Percentiles rank a stretch among this genome's conserved stretches.
Evolutionary conservation across 257 asterid species (phyloP).

Genomic region (Gentiana straminea): DNA sequence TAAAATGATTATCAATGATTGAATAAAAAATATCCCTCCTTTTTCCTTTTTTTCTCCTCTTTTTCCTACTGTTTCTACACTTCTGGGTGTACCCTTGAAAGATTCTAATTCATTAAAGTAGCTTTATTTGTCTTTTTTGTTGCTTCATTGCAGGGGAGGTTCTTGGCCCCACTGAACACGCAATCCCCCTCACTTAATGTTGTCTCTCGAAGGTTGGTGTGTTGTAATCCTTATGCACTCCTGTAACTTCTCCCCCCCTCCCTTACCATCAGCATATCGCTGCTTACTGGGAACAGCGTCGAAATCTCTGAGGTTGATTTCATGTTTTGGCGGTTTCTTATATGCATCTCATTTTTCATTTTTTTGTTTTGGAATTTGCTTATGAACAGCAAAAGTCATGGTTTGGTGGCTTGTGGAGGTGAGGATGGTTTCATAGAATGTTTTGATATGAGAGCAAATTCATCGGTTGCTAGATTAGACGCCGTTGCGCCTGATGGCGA

Average conservation of each 20-base stretch:
- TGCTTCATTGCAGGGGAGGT: slow-evolving; percentile 60
- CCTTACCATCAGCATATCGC: too few species aligned
- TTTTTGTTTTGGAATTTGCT: slow-evolving; percentile 1
- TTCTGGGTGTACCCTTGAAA: too few species aligned
- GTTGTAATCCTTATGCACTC: slow-evolving; percentile 12
- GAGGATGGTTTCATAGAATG: slow-evolving; percentile 95
- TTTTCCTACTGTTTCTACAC: too few species aligned
- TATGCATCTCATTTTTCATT: background rate
- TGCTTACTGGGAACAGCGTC: background rate
- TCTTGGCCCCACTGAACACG: slow-evolving; percentile 71
- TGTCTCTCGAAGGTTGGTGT: slow-evolving; percentile 65
- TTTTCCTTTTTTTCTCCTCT: too few species aligned
- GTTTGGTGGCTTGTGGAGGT: slow-evolving; percentile 90
- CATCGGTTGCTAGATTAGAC: slow-evolving; percentile 78
- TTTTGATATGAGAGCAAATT: slow-evolving; percentile 81
- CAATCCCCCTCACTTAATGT: slow-evolving; percentile 91
- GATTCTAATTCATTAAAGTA: too few species aligned
- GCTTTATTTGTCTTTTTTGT: too few species aligned
- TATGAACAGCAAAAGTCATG: slow-evolving; percentile 61
- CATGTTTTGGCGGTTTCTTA: slow-evolving; percentile 1
- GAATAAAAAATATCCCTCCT: too few species aligned
- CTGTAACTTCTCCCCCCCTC: too few species aligned
- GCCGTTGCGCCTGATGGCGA: slow-evolving; percentile 59
- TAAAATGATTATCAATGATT: too few species aligned
- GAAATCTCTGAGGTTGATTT: background rate